Conservation (phyloP, 2,329 filamentous ascomycete species). For the Ophiobolus disseminans region DNA sequence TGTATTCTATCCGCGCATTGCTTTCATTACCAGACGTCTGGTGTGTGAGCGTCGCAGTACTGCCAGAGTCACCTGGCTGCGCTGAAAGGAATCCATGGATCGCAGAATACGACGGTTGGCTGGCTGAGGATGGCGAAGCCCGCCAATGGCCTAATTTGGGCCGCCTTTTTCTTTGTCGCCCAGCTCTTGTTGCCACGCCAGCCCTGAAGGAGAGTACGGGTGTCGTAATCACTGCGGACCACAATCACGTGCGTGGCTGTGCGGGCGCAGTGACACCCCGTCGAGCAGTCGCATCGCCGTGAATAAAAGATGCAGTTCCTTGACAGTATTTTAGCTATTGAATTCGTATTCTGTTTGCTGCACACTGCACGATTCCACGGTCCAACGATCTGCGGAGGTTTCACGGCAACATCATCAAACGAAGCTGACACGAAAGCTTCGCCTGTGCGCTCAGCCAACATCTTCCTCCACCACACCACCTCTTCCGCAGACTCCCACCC, state of each 20-base stretch:
- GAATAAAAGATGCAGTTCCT: not conserved
- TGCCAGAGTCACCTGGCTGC: slow-evolving; percentile 7
- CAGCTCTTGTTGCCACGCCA: slow-evolving; percentile 20
- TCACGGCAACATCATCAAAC: slow-evolving; percentile 40
- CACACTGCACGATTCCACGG: not conserved
- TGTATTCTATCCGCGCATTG: slow-evolving; percentile 8
- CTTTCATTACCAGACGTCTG: slow-evolving; percentile 8
- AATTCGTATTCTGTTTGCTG: not conserved
- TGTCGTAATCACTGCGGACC: slow-evolving; percentile 8
- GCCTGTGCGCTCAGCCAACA: slow-evolving; percentile 19
- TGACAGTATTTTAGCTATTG: not conserved
- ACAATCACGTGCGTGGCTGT: slow-evolving; percentile 14
- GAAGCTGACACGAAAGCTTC: slow-evolving; percentile 30
- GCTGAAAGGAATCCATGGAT: slow-evolving; percentile 6
- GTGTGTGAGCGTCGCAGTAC: slow-evolving; percentile 9
- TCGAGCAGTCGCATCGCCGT: slow-evolving; percentile 1
- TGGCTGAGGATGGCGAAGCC: slow-evolving; percentile 29
- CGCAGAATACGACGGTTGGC: slow-evolving; percentile 17
- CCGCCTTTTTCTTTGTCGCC: slow-evolving; percentile 13
- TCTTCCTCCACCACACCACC: slow-evolving; percentile 17
- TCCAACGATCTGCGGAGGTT: slow-evolving; percentile 1
- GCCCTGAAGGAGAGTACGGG: slow-evolving; percentile 1
- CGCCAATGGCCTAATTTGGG: slow-evolving; percentile 20
- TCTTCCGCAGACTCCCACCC: too few relatives aligned
- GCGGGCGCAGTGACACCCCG: too few relatives aligned